Conservation (phyloP, 805 yeast species). For the Ogataea methylovora region DNA sequence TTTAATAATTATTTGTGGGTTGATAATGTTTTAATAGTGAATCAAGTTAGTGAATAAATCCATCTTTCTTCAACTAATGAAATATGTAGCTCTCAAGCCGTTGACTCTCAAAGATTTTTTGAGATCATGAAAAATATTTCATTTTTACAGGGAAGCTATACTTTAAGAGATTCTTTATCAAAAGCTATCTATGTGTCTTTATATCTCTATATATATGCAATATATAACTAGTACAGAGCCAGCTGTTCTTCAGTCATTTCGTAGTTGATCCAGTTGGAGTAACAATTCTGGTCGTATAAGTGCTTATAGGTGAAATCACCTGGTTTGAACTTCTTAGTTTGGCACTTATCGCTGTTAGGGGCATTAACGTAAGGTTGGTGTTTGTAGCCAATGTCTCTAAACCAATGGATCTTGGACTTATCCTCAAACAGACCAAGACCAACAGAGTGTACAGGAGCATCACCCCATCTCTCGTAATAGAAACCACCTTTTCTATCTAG, state of each 20-base stretch:
- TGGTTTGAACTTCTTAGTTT: conserved; percentile 32
- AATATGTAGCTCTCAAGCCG: no score
- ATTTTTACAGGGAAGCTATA: not conserved
- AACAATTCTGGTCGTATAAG: conserved; percentile 64
- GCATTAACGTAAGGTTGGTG: conserved; percentile 75
- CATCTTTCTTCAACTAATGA: no score
- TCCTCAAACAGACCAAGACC: conserved; percentile 71
- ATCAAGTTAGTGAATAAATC: no score
- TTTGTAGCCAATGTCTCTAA: conserved; percentile 72
- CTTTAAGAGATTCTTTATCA: not conserved
- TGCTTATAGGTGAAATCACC: conserved; percentile 49
- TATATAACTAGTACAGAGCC: not conserved
- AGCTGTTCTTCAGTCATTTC: conserved; percentile 23
- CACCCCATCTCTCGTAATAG: conserved; percentile 91
- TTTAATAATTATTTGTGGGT: no score
- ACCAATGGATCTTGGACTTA: conserved; percentile 70
- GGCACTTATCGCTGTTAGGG: conserved; percentile 49
- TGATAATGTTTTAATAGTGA: no score
- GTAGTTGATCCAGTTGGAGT: conserved; percentile 58
- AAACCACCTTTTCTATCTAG: conserved; percentile 72
- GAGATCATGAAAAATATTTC: no score
- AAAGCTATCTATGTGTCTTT: not conserved
- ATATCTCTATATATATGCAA: not conserved
- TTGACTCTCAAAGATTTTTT: no score
- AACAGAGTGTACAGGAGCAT: conserved; percentile 81